These are phyloP conservation scores for Magnusiomyces paraingens DNA, from an alignment of 1,139 yeast species.

Conservation along the genomic window DNA sequence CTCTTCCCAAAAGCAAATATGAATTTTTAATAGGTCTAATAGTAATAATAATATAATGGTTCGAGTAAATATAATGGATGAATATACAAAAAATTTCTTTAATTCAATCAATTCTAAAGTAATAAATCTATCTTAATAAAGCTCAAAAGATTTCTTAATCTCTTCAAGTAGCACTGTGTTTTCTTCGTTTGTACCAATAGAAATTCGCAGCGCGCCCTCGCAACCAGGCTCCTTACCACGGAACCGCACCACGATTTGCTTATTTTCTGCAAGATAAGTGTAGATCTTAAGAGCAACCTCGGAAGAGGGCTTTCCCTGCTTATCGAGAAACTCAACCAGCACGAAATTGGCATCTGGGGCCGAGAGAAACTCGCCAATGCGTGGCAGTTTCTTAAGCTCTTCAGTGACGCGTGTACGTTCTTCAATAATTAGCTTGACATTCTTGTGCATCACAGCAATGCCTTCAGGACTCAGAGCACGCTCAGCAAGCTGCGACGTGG, in stretches of 20 bases:
- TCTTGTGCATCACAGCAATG: conserved; percentile 50
- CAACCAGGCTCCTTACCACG: conserved; percentile 90
- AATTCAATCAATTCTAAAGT: background rate
- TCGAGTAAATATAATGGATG: background rate
- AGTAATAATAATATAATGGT: background rate
- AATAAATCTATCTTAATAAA: conserved; percentile 22
- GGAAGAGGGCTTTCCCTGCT: conserved; percentile 50
- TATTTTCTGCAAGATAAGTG: conserved; percentile 58
- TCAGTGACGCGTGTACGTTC: conserved; percentile 53
- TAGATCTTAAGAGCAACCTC: conserved; percentile 65
- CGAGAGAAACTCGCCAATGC: conserved; percentile 71
- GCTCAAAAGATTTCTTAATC: conserved; percentile 38
- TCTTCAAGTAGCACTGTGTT: conserved; percentile 51
- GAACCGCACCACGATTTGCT: conserved; percentile 78
- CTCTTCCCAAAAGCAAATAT: too few species aligned
- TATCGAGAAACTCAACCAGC: conserved; percentile 61
- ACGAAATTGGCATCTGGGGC: conserved; percentile 86
- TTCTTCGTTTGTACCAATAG: conserved; percentile 79
- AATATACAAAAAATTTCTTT: background rate
- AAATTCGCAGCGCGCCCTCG: conserved; percentile 75
- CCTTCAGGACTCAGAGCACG: conserved; percentile 64
- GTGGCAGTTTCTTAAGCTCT: conserved; percentile 45
- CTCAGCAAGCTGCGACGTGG: conserved; percentile 68
- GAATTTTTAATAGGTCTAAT: background rate
- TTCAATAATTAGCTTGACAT: conserved; percentile 43